phyloP scores from a whole-genome alignment of 2,329 filamentous ascomycete genomes.

The Whalleya microplaca region DNA sequence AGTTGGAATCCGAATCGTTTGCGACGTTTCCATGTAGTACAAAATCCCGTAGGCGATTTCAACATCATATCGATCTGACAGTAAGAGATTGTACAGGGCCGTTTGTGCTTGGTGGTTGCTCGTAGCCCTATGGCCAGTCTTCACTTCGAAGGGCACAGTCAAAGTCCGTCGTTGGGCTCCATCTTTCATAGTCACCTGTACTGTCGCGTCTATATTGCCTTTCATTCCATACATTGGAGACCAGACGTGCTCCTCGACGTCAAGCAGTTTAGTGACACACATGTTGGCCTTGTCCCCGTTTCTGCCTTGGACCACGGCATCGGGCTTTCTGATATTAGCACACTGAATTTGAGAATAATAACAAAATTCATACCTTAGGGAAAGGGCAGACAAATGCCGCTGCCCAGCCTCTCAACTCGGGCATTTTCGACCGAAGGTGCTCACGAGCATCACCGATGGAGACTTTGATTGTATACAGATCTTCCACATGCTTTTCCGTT shows the following conservation, averaged over 20 bases:
- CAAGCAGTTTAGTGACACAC: constrained; percentile 90
- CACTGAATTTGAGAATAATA: constrained; percentile 13
- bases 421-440: constrained; percentile 81
- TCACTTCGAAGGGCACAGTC: constrained; percentile 92
- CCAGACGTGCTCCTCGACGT: constrained; percentile 98
- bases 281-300: constrained; percentile 77
- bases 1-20: constrained; percentile 82
- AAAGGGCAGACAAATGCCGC: constrained; percentile 73
- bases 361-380: constrained; percentile 60
- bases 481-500: constrained; percentile 80
- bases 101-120: constrained; percentile 90
- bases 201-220: constrained; percentile 95
- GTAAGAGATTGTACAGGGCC: constrained; percentile 86
- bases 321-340: constrained; percentile 50
- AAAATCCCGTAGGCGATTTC: constrained; percentile 88
- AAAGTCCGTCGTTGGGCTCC: constrained; percentile 67
- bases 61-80: constrained; percentile 94
- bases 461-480: constrained; percentile 85
- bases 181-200: constrained; percentile 82
- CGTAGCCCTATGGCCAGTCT: constrained; percentile 86
- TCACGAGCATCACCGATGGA: constrained; percentile 73
- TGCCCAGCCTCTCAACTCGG: constrained; percentile 82
- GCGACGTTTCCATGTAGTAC: constrained; percentile 92
- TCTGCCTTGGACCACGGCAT: constrained; percentile 77
- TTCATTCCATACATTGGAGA: constrained; percentile 97